Evolutionary conservation across 108 stramenopile species (phyloP).

Genomic region (Skeletonema marinoi): DNA sequence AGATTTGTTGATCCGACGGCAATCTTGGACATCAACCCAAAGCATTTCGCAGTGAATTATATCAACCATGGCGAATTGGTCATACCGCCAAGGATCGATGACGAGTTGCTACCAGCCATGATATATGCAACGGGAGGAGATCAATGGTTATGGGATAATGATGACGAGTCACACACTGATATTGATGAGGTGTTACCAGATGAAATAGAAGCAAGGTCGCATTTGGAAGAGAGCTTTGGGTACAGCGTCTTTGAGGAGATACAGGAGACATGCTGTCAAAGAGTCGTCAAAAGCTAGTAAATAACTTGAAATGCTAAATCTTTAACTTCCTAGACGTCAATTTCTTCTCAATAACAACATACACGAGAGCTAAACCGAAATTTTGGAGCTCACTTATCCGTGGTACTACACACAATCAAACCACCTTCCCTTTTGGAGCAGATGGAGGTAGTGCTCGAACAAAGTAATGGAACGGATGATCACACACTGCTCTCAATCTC

Average conservation of each 20-base stretch:
- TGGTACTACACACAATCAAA: background rate
- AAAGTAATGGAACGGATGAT: conserved; percentile 53
- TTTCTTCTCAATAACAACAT: too few species aligned
- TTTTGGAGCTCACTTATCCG: background rate
- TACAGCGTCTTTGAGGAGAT: conserved; percentile 39
- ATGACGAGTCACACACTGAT: conserved; percentile 5
- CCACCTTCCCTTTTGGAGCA: conserved; percentile 10
- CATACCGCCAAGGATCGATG: conserved; percentile 18
- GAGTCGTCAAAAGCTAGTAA: background rate
- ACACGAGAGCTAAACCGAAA: too few species aligned
- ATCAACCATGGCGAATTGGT: conserved; percentile 5
- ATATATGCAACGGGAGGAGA: conserved; percentile 38
- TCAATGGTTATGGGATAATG: conserved; percentile 35
- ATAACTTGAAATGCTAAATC: background rate
- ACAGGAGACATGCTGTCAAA: background rate
- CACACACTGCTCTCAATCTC: conserved; percentile 34
- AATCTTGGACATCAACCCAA: conserved; percentile 8
- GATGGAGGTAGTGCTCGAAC: conserved; percentile 37
- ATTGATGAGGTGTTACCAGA: conserved; percentile 17
- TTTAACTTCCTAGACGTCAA: too few species aligned
- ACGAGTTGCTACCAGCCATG: conserved; percentile 43
- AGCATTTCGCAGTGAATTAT: conserved; percentile 8
- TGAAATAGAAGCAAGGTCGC: conserved; percentile 21
- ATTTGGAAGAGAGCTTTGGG: conserved; percentile 31
- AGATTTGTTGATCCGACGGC: conserved; percentile 2